A percentile compares a stretch with the other conserved stretches of the same genome.
Evolutionary conservation across 768 basidiomycete genomes (phyloP).

Genomic region (Suillus bovinus): DNA sequence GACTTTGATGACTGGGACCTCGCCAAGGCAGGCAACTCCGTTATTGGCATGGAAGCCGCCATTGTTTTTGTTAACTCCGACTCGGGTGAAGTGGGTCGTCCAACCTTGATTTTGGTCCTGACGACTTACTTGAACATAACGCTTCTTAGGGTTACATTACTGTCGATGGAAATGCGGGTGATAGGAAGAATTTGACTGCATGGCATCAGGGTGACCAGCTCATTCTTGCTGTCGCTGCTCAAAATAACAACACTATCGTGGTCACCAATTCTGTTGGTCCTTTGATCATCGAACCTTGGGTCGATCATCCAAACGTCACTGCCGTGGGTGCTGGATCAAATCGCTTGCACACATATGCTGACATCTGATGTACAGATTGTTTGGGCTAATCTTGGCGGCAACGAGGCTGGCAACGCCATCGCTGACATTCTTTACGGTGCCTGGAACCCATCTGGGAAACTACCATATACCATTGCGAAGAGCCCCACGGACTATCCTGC

Average conservation of each 20-base stretch:
- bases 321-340: conserved; percentile 48
- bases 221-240: conserved; percentile 59
- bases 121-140: conserved; percentile 5
- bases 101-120: neutral
- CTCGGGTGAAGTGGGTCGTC: conserved; percentile 64
- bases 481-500: conserved; percentile 50
- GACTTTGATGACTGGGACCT: conserved; percentile 71
- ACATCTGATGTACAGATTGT: conserved; percentile 34
- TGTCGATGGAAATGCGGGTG: conserved; percentile 54
- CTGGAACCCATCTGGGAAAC: conserved; percentile 72
- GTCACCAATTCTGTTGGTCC: conserved; percentile 80
- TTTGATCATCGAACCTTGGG: conserved; percentile 68
- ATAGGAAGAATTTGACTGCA: conserved; percentile 41
- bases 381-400: conserved; percentile 61
- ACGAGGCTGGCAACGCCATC: conserved; percentile 77
- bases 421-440: conserved; percentile 76
- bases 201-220: conserved; percentile 38
- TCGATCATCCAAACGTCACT: conserved; percentile 71
- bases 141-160: conserved; percentile 48
- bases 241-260: conserved; percentile 77
- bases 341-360: conserved; percentile 1
- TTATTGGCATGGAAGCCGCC: conserved; percentile 55
- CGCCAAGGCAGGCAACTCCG: conserved; percentile 46
- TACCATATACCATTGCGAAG: conserved; percentile 79
- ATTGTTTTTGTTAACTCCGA: conserved; percentile 83